Percentiles rank a stretch among this genome's conserved stretches.
phyloP scores from a whole-genome alignment of 768 basidiomycete species.

The Hygrophorus pudorinus region DNA sequence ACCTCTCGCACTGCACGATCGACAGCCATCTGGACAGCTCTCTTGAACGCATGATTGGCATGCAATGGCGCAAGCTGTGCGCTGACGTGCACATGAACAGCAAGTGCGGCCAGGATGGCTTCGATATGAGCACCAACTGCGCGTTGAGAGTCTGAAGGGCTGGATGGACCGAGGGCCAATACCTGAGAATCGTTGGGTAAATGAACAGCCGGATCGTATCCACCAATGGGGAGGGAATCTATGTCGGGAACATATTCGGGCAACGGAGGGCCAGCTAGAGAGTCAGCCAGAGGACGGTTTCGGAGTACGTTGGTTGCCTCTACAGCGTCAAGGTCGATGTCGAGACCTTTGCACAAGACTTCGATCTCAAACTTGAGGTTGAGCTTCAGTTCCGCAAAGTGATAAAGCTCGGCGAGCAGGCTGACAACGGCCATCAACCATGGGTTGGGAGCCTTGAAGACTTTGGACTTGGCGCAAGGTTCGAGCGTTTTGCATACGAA shows the following conservation, averaged over 20 bases:
- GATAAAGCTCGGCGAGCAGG: conserved; percentile 91
- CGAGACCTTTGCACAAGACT: conserved; percentile 85
- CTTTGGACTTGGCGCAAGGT: conserved; percentile 78
- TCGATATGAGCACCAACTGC: conserved; percentile 73
- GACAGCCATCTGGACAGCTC: conserved; percentile 82
- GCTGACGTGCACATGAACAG: conserved; percentile 67
- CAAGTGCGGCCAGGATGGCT: conserved; percentile 60
- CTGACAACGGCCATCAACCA: conserved; percentile 97
- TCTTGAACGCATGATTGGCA: conserved; percentile 77
- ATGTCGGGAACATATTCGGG: conserved; percentile 78
- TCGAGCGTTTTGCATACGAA: conserved; percentile 97
- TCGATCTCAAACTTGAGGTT: conserved; percentile 99
- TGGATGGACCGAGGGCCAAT: conserved; percentile 47
- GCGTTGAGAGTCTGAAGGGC: conserved; percentile 55
- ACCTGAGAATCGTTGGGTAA: conserved; percentile 48
- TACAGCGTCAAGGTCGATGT: conserved; percentile 76
- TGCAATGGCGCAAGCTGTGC: conserved; percentile 66
- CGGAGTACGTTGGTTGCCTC: conserved; percentile 80
- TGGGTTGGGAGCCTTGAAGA: conserved; percentile 95
- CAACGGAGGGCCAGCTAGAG: conserved; percentile 48
- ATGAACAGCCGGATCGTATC: conserved; percentile 43
- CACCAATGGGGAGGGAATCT: conserved; percentile 67
- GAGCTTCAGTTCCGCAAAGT: conserved; percentile 90
- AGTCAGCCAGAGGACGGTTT: conserved; percentile 56
- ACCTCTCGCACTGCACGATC: conserved; percentile 95